phyloP scores from a whole-genome alignment of 345 rosid genomes.

The Eucalyptus shirleyi region DNA sequence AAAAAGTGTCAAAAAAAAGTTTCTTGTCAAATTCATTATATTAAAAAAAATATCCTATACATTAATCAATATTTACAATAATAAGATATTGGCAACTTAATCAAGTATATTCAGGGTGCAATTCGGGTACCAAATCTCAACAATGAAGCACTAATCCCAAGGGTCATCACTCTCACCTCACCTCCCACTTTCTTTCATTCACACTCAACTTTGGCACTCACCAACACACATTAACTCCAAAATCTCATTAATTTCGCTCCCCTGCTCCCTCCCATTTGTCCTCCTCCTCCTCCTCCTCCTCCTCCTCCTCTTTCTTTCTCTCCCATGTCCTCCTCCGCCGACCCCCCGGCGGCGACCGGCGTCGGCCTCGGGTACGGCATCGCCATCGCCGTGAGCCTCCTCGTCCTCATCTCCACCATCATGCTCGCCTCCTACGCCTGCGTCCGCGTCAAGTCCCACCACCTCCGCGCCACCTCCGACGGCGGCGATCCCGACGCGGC shows the following conservation, averaged over 20 bases:
- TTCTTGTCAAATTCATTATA: too few species aligned
- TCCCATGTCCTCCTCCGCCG: neutral
- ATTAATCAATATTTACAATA: neutral
- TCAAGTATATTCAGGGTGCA: neutral
- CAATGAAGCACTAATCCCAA: neutral
- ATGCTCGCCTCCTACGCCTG: constrained; percentile 72
- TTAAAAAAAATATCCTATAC: neutral
- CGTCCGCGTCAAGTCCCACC: constrained; percentile 29
- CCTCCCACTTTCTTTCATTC: neutral
- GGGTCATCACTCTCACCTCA: neutral
- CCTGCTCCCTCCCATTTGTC: neutral
- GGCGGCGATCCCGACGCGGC: neutral
- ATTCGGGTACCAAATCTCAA: neutral
- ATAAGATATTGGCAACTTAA: neutral
- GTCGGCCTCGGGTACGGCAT: constrained; percentile 78
- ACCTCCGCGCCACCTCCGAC: neutral
- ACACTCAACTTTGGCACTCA: neutral
- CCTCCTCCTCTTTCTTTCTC: neutral
- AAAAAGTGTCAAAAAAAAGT: neutral
- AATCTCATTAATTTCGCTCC: neutral
- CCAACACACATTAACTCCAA: neutral
- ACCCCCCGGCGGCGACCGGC: constrained; percentile 34
- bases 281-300: neutral
- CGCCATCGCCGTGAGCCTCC: constrained; percentile 68
- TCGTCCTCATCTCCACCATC: constrained; percentile 64